A percentile compares a stretch with the other conserved stretches of the same genome.
Conservation (phyloP, 495 filamentous ascomycete species). For the Penicillium desertorum region DNA sequence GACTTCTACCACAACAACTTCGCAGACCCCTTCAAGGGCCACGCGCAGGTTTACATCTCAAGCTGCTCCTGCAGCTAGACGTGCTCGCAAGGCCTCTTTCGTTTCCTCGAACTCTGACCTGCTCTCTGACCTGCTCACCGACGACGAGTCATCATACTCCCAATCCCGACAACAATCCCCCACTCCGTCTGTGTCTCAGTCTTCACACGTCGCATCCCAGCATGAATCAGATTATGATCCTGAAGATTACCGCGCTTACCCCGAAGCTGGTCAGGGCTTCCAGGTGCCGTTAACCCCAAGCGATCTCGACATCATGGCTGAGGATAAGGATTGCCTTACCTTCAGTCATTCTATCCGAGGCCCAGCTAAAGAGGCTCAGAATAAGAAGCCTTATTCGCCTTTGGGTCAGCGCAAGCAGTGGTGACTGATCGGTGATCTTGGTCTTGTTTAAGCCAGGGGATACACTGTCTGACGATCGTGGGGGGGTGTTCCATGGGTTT, state of each 20-base stretch:
- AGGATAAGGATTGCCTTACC: constrained; percentile 41
- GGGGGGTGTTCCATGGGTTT: not conserved
- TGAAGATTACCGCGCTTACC: constrained; percentile 60
- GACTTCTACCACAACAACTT: not conserved
- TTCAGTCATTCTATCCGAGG: constrained; percentile 46
- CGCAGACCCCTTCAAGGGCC: not conserved
- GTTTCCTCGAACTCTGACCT: constrained; percentile 2
- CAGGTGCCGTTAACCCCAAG: constrained; percentile 31
- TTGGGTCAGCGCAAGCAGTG: not conserved
- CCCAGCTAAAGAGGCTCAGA: constrained; percentile 17
- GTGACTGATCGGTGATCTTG: not conserved
- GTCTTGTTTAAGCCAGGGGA: not conserved
- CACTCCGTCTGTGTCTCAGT: not conserved
- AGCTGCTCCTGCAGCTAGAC: not conserved
- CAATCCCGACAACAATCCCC: not conserved
- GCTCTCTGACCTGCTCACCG: constrained; percentile 6
- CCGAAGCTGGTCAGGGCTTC: constrained; percentile 60
- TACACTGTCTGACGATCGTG: not conserved
- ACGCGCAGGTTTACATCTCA: not conserved
- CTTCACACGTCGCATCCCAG: not conserved
- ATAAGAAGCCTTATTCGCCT: not conserved
- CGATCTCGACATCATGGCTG: constrained; percentile 45
- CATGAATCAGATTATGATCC: constrained; percentile 36
- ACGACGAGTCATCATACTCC: constrained; percentile 4
- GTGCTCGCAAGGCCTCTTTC: constrained; percentile 2